These are phyloP conservation scores for Rhizoclosmatium globosum DNA, from an alignment of 192 early-diverging fungal species.

Conservation along the genomic window DNA sequence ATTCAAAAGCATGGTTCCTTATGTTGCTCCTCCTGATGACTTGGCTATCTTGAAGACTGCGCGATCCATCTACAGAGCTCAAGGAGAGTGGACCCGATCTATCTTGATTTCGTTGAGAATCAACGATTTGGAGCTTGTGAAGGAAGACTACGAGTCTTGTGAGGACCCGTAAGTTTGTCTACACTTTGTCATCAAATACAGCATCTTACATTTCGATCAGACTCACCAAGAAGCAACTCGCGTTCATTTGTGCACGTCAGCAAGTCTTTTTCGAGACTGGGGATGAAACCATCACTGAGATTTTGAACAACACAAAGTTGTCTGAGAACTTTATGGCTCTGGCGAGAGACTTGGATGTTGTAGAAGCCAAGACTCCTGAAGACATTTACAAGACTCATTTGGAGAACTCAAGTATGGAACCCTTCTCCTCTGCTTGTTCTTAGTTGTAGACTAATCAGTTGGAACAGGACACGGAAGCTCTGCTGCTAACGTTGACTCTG, in stretches of 20 bases:
- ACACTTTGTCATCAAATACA: background rate
- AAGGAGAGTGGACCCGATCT: conserved; percentile 83
- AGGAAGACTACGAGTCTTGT: conserved; percentile 87
- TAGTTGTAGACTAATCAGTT: conserved; percentile 1
- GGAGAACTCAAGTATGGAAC: conserved; percentile 81
- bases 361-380: conserved; percentile 95
- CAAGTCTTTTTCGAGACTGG: conserved; percentile 83
- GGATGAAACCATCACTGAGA: conserved; percentile 81
- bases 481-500: conserved; percentile 85
- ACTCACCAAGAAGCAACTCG: conserved; percentile 92
- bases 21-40: conserved; percentile 92
- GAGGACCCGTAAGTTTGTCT: conserved; percentile 69
- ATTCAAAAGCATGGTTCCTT: conserved; percentile 66
- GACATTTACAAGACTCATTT: conserved; percentile 98
- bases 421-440: background rate
- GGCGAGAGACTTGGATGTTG: conserved; percentile 90
- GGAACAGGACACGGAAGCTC: conserved; percentile 65
- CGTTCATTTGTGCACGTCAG: conserved; percentile 91
- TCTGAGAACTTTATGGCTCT: conserved; percentile 89
- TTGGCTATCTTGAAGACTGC: conserved; percentile 82
- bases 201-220: conserved; percentile 42
- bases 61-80: conserved; percentile 88
- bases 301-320: conserved; percentile 87
- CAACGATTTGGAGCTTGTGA: conserved; percentile 81
- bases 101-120: conserved; percentile 87